These are phyloP conservation scores for Ustanciosporium gigantosporum DNA, from an alignment of 1,284 basidiomycete species.

Conservation along the genomic window DNA sequence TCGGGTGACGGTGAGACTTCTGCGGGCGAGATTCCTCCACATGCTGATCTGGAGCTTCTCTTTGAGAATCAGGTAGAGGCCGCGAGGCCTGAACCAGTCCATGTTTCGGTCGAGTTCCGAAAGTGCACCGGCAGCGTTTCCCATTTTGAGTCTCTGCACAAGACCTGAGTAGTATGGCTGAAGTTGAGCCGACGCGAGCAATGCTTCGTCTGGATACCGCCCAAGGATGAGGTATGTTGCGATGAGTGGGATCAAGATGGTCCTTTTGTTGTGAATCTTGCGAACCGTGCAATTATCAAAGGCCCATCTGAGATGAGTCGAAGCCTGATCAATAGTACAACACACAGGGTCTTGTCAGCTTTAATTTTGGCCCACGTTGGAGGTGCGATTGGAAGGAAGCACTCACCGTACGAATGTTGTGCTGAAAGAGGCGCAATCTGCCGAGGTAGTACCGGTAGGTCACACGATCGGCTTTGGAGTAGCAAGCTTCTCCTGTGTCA, in stretches of 20 bases:
- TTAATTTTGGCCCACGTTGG: too few species aligned
- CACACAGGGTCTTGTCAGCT: too few species aligned
- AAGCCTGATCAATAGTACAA: slow-evolving; percentile 48
- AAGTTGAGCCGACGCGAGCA: slow-evolving; percentile 56
- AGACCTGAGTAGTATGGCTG: slow-evolving; percentile 43
- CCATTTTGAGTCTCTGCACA: slow-evolving; percentile 42
- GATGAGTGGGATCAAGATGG: slow-evolving; percentile 61
- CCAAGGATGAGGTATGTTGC: slow-evolving; percentile 62
- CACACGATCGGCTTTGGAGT: slow-evolving; percentile 60
- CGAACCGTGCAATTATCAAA: slow-evolving; percentile 57
- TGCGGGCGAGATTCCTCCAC: slow-evolving; percentile 62
- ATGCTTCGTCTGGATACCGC: slow-evolving; percentile 50
- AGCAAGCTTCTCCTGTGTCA: slow-evolving; percentile 54
- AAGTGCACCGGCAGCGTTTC: slow-evolving; percentile 52
- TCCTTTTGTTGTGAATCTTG: slow-evolving; percentile 53
- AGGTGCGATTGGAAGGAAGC: too few species aligned
- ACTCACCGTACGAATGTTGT: slow-evolving; percentile 59
- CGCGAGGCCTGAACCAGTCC: slow-evolving; percentile 58
- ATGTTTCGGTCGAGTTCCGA: slow-evolving; percentile 53
- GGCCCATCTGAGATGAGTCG: slow-evolving; percentile 60
- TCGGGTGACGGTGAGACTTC: slow-evolving; percentile 42
- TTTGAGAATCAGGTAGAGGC: slow-evolving; percentile 60
- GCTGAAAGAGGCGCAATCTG: slow-evolving; percentile 61
- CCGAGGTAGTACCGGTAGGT: slow-evolving; percentile 63
- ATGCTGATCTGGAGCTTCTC: slow-evolving; percentile 62